Percentiles rank a stretch among this genome's conserved stretches.
phyloP scores from a whole-genome alignment of 2,329 filamentous ascomycete genomes.

The Geosmithia flava region DNA sequence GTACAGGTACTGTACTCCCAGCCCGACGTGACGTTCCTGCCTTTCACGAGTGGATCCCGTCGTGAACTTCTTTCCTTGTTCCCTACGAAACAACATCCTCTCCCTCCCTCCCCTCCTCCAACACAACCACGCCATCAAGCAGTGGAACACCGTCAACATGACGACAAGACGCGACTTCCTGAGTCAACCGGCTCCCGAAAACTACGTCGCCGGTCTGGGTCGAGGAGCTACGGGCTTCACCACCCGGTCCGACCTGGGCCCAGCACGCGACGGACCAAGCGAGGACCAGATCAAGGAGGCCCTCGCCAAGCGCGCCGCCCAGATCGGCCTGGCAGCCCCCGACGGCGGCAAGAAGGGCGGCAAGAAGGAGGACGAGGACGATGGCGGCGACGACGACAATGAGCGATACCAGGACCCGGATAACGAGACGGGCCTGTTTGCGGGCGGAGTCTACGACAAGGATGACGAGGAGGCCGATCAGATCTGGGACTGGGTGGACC shows the following conservation, averaged over 20 bases:
- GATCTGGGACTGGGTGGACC: slow-evolving; percentile 91
- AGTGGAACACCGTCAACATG: slow-evolving; percentile 8
- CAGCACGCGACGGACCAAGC: slow-evolving; percentile 86
- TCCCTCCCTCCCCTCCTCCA: neutral
- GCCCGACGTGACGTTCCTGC: too few relatives aligned
- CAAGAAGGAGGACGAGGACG: slow-evolving; percentile 48
- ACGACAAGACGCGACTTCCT: slow-evolving; percentile 71
- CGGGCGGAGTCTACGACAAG: slow-evolving; percentile 89
- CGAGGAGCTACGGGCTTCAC: slow-evolving; percentile 98
- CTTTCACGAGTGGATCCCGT: too few relatives aligned
- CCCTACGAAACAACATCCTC: neutral
- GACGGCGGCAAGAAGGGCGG: slow-evolving; percentile 50
- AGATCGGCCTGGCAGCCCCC: slow-evolving; percentile 53
- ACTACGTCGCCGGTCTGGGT: slow-evolving; percentile 91
- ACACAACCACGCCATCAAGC: neutral
- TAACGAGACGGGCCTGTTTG: slow-evolving; percentile 92
- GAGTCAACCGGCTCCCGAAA: slow-evolving; percentile 72
- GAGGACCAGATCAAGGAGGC: slow-evolving; percentile 98
- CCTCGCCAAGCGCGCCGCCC: slow-evolving; percentile 82
- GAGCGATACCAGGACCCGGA: slow-evolving; percentile 90
- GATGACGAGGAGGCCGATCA: slow-evolving; percentile 96
- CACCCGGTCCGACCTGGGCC: slow-evolving; percentile 89
- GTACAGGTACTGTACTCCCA: too few relatives aligned
- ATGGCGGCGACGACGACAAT: slow-evolving; percentile 63
- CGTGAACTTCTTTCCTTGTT: too few relatives aligned